These are phyloP conservation scores for Saccharomycopsis selenospora DNA, from an alignment of 805 yeast genomes.

Conservation along the genomic window DNA sequence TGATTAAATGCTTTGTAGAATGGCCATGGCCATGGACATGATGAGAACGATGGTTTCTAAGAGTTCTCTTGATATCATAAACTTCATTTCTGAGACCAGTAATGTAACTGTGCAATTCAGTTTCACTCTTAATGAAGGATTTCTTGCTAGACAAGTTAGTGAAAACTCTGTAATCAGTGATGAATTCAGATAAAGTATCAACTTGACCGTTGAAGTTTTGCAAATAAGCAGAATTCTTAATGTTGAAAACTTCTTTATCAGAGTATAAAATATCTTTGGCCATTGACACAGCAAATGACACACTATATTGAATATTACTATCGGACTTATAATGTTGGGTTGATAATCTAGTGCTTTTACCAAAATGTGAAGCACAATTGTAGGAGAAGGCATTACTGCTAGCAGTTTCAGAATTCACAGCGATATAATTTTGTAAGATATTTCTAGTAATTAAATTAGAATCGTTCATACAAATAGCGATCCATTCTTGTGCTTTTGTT, in stretches of 20 bases:
- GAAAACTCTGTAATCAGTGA: constrained; percentile 54
- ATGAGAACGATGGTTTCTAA: neutral
- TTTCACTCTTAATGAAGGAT: neutral
- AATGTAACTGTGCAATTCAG: neutral
- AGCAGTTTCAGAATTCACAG: constrained; percentile 28
- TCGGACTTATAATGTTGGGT: constrained; percentile 29
- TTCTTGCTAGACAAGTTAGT: neutral
- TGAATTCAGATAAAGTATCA: constrained; percentile 61
- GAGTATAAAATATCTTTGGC: constrained; percentile 65
- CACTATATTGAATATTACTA: constrained; percentile 59
- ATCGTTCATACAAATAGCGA: constrained; percentile 44
- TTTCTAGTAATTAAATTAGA: constrained; percentile 72
- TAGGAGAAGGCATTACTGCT: constrained; percentile 15
- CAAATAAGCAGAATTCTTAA: constrained; percentile 27
- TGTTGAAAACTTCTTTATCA: constrained; percentile 57
- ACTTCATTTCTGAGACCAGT: neutral
- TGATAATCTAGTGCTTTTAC: constrained; percentile 3
- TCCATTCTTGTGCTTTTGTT: constrained; percentile 60
- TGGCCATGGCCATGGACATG: neutral
- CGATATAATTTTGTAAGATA: constrained; percentile 68
- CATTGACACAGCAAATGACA: constrained; percentile 85
- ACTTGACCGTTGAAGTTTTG: neutral
- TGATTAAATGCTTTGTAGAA: neutral
- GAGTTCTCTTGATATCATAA: neutral
- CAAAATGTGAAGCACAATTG: neutral